phyloP scores from a whole-genome alignment of 805 yeast species.

The Cephaloascus fragrans region DNA sequence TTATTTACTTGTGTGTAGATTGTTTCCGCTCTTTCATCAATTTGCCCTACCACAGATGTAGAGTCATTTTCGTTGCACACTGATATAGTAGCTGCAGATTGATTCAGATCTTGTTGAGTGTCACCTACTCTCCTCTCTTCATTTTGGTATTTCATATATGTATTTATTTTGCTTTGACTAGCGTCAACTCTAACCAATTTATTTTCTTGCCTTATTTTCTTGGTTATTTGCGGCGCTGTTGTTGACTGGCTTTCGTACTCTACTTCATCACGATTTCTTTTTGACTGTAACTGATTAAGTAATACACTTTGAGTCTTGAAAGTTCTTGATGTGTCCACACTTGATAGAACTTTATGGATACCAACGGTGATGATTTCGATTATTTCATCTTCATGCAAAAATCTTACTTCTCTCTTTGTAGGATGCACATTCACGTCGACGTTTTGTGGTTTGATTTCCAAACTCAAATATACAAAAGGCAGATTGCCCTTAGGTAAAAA shows the following conservation, averaged over 20 bases:
- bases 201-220: constrained; percentile 40
- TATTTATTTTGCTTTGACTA: constrained; percentile 44
- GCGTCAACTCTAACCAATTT: constrained; percentile 66
- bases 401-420: constrained; percentile 85
- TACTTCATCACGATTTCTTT: constrained; percentile 3
- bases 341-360: constrained; percentile 41
- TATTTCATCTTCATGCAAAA: constrained; percentile 80
- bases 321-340: constrained; percentile 56
- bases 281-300: constrained; percentile 10
- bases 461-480: constrained; percentile 68
- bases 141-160: constrained; percentile 13
- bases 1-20: constrained; percentile 6
- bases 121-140: not conserved
- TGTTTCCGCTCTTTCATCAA: not conserved
- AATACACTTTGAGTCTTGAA: constrained; percentile 56
- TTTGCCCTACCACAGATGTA: constrained; percentile 1
- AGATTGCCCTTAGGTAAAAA: constrained; percentile 69
- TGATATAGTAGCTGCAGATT: not conserved
- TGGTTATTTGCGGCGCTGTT: constrained; percentile 6
- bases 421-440: constrained; percentile 96
- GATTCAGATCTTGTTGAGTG: not conserved
- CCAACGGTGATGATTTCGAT: constrained; percentile 44
- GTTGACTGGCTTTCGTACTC: constrained; percentile 2
- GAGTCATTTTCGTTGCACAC: constrained; percentile 3
- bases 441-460: constrained; percentile 56